Evolutionary conservation across 805 yeast species (phyloP), one percentile per base, ranked within the genome.

Genomic region (Torulaspora quercuum): DNA sequence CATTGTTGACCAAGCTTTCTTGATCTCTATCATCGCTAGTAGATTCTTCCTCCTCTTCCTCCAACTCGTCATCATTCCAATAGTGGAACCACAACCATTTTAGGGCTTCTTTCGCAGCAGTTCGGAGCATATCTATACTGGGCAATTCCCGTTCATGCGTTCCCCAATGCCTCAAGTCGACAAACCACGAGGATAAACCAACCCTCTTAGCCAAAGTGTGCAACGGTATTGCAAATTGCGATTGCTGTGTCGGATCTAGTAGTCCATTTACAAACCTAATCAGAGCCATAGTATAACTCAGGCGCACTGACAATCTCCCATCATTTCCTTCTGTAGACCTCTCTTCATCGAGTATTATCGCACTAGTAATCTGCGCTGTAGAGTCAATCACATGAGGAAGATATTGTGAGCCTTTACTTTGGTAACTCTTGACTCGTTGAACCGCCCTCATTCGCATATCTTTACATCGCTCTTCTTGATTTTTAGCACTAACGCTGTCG

Each of bases 231-330:
- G 95, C 96, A 54, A 65, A 80, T 28, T 70, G 74, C 1, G 88
- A 75, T 49, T 80, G 84, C 59, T 92, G 98, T 32, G 73, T 73
- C 0, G 95, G 92, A 57, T 92, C 98, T 23, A 92, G 61, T 3
- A 87, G 59, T 2, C 97, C 97, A 59, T 92, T 92, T 16, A 92
- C 97, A 63, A 90, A 87, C 40, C 94, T 67, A 17, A 87, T 79
- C 8, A 89, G 52, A 0, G 87, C 76, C 84, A 83, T 79, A 0
- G 88, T 65, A 54, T 83, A 84, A 4, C 80, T 67, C 44, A 78
- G 50, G 42, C 76, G 70, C 2, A 76, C 50, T 6, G 51, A 28
- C 15, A 41, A 23, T 22, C 17, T 35, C 10, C 24, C 26, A 6
- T 40, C 47, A 7, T 35, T 37, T 5, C 44, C 31, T 55, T 55